Conservation (phyloP, 116 monocot genomes). For the Iris pallida region DNA sequence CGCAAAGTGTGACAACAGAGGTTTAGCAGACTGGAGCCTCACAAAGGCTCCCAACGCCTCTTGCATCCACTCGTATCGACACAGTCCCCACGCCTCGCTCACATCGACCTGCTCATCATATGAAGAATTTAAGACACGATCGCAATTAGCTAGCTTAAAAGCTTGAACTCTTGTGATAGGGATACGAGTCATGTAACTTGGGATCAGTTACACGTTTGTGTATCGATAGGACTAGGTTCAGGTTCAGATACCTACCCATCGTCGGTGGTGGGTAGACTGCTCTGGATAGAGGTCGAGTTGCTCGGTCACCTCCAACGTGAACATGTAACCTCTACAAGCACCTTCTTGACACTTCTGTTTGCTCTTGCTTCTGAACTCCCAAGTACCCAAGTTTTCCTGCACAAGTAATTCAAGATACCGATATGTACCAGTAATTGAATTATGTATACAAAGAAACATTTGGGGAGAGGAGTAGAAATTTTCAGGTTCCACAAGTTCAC, state of each 20-base stretch:
- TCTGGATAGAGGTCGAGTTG: constrained; percentile 62
- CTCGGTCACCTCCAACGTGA: constrained; percentile 57
- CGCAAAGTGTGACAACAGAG: not conserved
- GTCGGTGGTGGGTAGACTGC: constrained; percentile 28
- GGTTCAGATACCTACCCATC: constrained; percentile 33
- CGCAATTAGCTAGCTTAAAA: not conserved
- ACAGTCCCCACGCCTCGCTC: constrained; percentile 41
- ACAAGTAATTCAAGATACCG: too few species aligned
- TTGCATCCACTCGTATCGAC: constrained; percentile 75
- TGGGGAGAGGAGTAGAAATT: too few species aligned
- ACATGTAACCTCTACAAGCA: constrained; percentile 56
- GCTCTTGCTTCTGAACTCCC: constrained; percentile 72
- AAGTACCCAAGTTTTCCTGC: constrained; percentile 25
- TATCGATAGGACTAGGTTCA: too few species aligned
- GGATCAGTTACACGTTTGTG: too few species aligned
- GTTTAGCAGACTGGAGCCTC: constrained; percentile 11
- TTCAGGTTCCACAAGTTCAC: too few species aligned
- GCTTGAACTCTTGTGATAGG: too few species aligned
- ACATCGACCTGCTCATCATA: constrained; percentile 30
- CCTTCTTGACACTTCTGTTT: constrained; percentile 35
- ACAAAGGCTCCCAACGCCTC: constrained; percentile 43
- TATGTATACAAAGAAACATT: too few species aligned
- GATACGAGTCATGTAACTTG: too few species aligned
- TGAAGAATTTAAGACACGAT: not conserved
- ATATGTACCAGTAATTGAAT: too few species aligned